Conservation (phyloP, 192 early-diverging fungal genomes). For the Fimicolochytrium jonesii region DNA sequence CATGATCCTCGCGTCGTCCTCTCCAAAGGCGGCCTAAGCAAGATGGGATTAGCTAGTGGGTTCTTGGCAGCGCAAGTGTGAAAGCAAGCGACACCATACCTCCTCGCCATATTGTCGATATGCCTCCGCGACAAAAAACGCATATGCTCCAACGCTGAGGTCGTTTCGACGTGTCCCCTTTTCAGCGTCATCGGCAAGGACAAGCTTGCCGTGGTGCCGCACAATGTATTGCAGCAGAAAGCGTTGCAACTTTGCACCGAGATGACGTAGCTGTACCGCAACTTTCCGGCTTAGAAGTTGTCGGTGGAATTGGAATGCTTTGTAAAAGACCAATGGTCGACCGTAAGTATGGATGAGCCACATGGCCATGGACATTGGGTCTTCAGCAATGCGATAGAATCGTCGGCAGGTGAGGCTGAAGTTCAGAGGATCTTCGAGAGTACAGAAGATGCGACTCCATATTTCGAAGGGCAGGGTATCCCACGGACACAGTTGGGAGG, state of each 20-base stretch:
- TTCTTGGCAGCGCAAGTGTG: not conserved
- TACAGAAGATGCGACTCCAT: slow-evolving; percentile 16
- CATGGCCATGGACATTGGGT: not conserved
- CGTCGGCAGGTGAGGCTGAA: not conserved
- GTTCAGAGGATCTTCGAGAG: not conserved
- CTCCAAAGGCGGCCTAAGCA: not conserved
- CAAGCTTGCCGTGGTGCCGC: not conserved
- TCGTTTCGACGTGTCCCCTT: not conserved
- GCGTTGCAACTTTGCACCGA: not conserved
- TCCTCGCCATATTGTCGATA: slow-evolving; percentile 8
- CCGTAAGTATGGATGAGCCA: slow-evolving; percentile 6
- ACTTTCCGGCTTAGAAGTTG: slow-evolving; percentile 1
- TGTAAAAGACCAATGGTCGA: not conserved
- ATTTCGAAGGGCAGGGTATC: slow-evolving; percentile 25
- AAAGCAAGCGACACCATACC: not conserved
- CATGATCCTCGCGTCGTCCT: not conserved
- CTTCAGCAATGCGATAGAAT: not conserved
- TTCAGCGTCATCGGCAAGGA: not conserved
- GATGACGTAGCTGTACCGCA: not conserved
- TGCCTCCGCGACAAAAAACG: slow-evolving; percentile 16
- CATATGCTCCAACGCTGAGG: not conserved
- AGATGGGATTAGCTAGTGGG: not conserved
- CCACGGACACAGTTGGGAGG: too few species aligned
- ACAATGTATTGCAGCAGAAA: slow-evolving; percentile 19
- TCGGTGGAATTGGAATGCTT: not conserved